A percentile compares a stretch with the other conserved stretches of the same genome.
These are phyloP conservation scores for Pythium dissimile DNA, from an alignment of 352 stramenopile species.

Conservation along the genomic window DNA sequence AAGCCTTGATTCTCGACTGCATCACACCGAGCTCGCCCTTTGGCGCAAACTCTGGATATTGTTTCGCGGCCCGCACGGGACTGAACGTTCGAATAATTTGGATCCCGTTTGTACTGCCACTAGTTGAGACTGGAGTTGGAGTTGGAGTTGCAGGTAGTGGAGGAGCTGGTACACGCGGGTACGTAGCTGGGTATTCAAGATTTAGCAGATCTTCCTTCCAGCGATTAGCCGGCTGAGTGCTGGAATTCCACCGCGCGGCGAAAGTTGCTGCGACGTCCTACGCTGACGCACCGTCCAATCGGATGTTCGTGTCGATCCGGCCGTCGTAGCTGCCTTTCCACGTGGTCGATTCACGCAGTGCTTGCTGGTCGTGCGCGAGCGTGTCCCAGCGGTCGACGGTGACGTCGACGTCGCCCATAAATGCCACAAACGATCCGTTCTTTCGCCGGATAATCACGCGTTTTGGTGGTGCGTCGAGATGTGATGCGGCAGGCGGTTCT, in stretches of 20 bases:
- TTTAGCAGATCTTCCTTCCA: conserved; percentile 44
- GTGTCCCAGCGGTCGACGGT: conserved; percentile 64
- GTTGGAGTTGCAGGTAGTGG: not conserved
- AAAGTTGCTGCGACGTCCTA: conserved; percentile 68
- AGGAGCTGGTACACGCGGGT: conserved; percentile 8
- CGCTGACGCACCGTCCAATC: conserved; percentile 39
- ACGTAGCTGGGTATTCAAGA: conserved; percentile 45
- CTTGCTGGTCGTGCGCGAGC: conserved; percentile 42
- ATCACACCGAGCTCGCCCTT: conserved; percentile 53
- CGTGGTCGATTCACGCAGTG: conserved; percentile 32
- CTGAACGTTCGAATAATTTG: conserved; percentile 63
- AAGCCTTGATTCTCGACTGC: conserved; percentile 49
- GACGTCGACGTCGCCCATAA: conserved; percentile 53
- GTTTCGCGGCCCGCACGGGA: conserved; percentile 21
- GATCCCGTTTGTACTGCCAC: conserved; percentile 23
- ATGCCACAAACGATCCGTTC: conserved; percentile 23
- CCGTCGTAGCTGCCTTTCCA: conserved; percentile 38
- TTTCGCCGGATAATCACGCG: conserved; percentile 1
- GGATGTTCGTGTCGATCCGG: conserved; percentile 57
- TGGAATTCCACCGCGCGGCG: conserved; percentile 57
- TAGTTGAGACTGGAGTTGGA: conserved; percentile 9
- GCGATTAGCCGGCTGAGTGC: conserved; percentile 29
- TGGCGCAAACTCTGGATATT: conserved; percentile 47
- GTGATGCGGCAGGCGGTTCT: conserved; percentile 6
- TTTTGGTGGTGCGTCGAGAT: conserved; percentile 21